Base-by-base conservation (phyloP, 768 basidiomycete species). In the Terana coerulea region DNA sequence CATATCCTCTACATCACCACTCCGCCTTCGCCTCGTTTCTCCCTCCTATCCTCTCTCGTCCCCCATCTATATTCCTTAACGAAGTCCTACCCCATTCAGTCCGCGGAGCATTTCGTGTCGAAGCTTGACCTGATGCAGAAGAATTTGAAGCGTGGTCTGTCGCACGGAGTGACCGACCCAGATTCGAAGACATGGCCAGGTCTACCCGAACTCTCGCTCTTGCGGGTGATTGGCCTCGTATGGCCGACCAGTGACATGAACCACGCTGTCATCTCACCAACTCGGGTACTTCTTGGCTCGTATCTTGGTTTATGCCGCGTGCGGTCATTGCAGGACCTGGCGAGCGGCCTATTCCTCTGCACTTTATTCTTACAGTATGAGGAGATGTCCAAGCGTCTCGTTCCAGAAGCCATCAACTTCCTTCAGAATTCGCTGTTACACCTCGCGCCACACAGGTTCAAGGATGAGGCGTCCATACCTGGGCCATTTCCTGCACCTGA, bases 231-330 rank as follows among this genome's bases (percentile, higher is more conserved):
- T 45, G 93, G 93, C 3, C 70, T 75, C 12, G 72, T 89, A 30
- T 99, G 95, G 95, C 88, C 94, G 3, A 93, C 94, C 2, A 95
- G 92, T 64, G 97, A 99, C 69, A 78, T 95, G 69, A 86, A 85
- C 46, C 95, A 99, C 67, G 80, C 84, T 0, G 93, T 98, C 40
- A 73, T 92, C 17, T 88, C 91, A 0, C 91, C 94, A 0, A 80
- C 94, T 0, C 80, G 92, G 44, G 70, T 98, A 15, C 78, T 98
- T 49, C 89, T 97, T 74, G 91, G 89, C 1, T 86, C 92, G 40
- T 98, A 98, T 64, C 84, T 99, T 15, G 86, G 86, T 7, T 75
- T 99, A 25, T 79, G 83, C 49, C 84, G 93, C 3, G 78, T 98
- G 1, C 79, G 95, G 45, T 80, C 81, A 10, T 62, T 90, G 14